Percentiles rank a stretch among this genome's conserved stretches.
These are phyloP conservation scores for Oryza brachyantha DNA, from an alignment of 176 grass and related monocot species.

Conservation along the genomic window DNA sequence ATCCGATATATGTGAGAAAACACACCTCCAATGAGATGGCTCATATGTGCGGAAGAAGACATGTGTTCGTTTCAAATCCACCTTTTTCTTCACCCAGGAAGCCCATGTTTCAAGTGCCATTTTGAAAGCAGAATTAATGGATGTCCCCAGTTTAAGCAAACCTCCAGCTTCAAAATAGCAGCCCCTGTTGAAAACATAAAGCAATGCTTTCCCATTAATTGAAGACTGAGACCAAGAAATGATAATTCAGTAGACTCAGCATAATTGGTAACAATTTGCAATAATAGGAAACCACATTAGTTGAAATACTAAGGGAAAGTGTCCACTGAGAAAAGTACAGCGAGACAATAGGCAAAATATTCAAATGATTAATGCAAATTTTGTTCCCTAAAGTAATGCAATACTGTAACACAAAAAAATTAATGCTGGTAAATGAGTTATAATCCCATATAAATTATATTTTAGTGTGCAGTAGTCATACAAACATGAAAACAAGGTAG, in stretches of 20 bases:
- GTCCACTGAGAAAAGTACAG: not conserved
- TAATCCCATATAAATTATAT: not conserved
- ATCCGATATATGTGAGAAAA: not conserved
- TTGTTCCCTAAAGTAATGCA: too few species aligned
- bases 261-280: not conserved
- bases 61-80: constrained; percentile 64
- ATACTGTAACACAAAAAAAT: not conserved
- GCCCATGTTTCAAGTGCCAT: constrained; percentile 92
- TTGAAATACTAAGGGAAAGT: not conserved
- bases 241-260: not conserved
- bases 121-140: constrained; percentile 84
- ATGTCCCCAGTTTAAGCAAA: constrained; percentile 75
- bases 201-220: constrained; percentile 6
- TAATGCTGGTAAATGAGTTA: not conserved
- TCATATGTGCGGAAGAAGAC: constrained; percentile 95
- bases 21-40: constrained; percentile 96
- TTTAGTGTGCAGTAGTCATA: not conserved
- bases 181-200: constrained; percentile 61
- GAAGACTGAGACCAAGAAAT: not conserved
- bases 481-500: constrained; percentile 12
- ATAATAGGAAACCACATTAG: not conserved
- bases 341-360: not conserved
- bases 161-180: constrained; percentile 92
- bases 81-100: constrained; percentile 70
- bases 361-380: not conserved